Evolutionary conservation across 768 basidiomycete species (phyloP).

Genomic region (Russula abietina): DNA sequence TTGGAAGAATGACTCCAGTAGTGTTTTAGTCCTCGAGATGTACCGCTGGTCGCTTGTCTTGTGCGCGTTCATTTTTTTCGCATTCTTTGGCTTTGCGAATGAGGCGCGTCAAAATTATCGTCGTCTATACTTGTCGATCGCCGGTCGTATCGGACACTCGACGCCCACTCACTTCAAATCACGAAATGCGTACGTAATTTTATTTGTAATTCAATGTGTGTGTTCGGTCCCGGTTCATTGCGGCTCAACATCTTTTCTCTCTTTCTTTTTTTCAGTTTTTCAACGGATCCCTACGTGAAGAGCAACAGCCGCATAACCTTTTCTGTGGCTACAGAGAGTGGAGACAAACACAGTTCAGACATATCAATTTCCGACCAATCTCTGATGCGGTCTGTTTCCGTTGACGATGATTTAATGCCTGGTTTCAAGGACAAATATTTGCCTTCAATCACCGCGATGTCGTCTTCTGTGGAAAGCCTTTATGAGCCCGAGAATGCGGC

Average conservation of each 20-base stretch:
- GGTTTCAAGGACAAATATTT: slow-evolving; percentile 1
- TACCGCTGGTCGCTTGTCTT: background rate
- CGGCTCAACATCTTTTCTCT: background rate
- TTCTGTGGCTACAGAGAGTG: background rate
- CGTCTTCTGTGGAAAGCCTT: slow-evolving; percentile 7
- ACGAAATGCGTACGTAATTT: slow-evolving; percentile 6
- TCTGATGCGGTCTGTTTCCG: background rate
- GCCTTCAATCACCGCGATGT: background rate
- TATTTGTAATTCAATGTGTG: background rate
- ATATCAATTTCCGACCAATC: background rate
- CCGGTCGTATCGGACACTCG: slow-evolving; percentile 27
- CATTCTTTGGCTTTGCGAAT: background rate
- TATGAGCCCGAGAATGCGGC: background rate
- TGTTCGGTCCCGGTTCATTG: background rate
- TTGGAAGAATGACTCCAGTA: slow-evolving; percentile 33
- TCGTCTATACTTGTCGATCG: background rate
- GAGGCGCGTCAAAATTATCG: background rate
- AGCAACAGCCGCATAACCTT: background rate
- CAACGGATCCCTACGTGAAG: background rate
- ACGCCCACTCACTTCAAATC: background rate
- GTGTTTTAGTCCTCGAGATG: background rate
- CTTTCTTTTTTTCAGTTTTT: background rate
- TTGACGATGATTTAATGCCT: background rate
- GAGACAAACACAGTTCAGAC: background rate
- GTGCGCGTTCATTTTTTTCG: background rate